Base-by-base conservation (phyloP, 1,139 yeast species). In the Sugiyamaella castrensis region DNA sequence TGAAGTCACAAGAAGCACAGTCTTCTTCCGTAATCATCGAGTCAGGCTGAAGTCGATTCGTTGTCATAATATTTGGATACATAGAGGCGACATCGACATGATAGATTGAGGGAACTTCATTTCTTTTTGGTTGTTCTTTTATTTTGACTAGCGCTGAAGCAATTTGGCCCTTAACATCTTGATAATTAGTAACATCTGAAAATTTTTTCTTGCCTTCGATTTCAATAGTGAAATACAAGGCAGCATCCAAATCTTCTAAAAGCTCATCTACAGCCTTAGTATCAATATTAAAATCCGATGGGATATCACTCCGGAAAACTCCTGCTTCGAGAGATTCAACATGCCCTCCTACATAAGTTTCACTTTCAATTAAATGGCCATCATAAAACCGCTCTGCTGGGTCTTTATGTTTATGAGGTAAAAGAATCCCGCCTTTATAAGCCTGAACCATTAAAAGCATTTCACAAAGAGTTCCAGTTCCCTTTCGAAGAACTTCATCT, bases 1-100 rank as follows among this genome's bases (percentile, higher is more conserved):
- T 94, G 69, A 89, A 94, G 62, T 94, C 98, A 73, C 99, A 94
- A 35, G 95, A 81, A 0, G 98, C 98, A 71, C 98, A 94, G 61
- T 89, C 96, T 59, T 88, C 88, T 64, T 92, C 98, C 0, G 85
- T 73, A 60, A 92, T 91, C 89, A 94, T 92, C 1, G 98, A 91
- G 68, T 94, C 99, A 0, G 99, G 99, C 66, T 94, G 99, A 48
- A 94, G 74, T 63, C 99, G 81, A 69, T 94, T 94, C 0, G 98
- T 87, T 3, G 96, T 88, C 98, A 94, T 94, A 62, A 94, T 94
- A 65, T 94, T 92, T 3, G 99, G 99, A 63, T 94, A 94, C 99
- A 94, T 94, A 0, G 98, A 92, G 0, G 99, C 98, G 48, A 94
- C 99, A 72, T 94, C 99, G 37, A 94, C 96, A 66, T 94, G 99